Conservation (phyloP, 2,329 filamentous ascomycete genomes). For the Neurospora crassa region DNA sequence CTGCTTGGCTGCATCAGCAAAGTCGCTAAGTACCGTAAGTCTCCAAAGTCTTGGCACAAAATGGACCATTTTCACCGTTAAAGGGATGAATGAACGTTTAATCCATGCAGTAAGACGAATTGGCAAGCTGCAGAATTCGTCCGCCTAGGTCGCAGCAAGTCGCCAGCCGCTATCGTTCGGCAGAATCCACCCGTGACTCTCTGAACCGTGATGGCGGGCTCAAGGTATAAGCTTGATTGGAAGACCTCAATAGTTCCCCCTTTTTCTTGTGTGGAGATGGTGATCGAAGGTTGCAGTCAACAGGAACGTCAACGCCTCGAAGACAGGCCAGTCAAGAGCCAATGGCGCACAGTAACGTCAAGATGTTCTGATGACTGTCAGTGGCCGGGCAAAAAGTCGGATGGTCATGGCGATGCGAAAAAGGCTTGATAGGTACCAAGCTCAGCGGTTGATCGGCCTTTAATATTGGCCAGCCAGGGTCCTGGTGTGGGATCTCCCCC, state of each 20-base stretch:
- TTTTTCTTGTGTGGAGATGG: conserved; percentile 2
- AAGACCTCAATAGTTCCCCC: background rate
- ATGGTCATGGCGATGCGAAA: conserved; percentile 4
- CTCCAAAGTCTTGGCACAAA: too few relatives aligned
- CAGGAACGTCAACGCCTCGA: conserved; percentile 1
- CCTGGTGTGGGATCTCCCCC: conserved; percentile 28
- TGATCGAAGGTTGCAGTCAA: conserved; percentile 3
- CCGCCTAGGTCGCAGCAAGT: background rate
- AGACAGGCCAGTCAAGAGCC: conserved; percentile 10
- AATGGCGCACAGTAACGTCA: background rate
- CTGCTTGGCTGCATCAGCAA: too few relatives aligned
- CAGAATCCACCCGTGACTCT: background rate
- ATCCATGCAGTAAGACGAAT: background rate
- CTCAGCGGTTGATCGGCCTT: conserved; percentile 36
- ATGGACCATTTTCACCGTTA: too few relatives aligned
- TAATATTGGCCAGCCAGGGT: conserved; percentile 42
- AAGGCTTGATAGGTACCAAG: conserved; percentile 19
- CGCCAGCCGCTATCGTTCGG: background rate
- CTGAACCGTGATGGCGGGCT: conserved; percentile 5
- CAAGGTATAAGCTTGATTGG: background rate
- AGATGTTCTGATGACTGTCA: background rate
- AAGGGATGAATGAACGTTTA: background rate
- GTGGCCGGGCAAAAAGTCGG: background rate
- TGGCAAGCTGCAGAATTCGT: background rate
- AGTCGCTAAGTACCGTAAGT: too few relatives aligned